Base-by-base conservation (phyloP, 345 rosid genomes). In the Lumnitzera racemosa region DNA sequence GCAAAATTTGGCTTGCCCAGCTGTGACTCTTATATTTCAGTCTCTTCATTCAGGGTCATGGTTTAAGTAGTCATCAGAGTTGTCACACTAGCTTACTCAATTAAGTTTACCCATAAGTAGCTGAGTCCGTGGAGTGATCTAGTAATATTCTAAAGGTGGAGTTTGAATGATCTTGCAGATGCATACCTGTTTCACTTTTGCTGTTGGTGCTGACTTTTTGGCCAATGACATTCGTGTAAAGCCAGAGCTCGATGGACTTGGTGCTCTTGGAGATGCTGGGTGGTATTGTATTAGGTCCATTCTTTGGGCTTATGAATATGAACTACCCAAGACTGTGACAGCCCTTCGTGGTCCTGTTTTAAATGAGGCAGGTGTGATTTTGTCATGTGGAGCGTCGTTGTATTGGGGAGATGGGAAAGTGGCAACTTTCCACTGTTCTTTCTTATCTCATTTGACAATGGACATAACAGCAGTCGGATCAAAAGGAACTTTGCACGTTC, bases 231-330 rank as follows among this genome's bases (percentile, higher is more conserved):
- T 83, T 46, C 86, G 92, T n/a, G 95, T 88, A 17, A 88, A 86
- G 76, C 90, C 92, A 23, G 85, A 86, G 54, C 96, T 91, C 0
- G 96, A 91, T 49, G 79, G 80, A 13, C 95, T 81, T 3, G 98
- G 98, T 23, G 80, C 92, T 6, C 89, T 91, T 0, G 98, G 96
- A 11, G 98, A 91, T 54, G 74, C 80, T n/a, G 96, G 98, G 25
- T 91, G 98, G 98, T 91, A 91, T 63, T 64, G 83, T 50, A 70
- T 83, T 63, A 72, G 87, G 67, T 72, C 87, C 27, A 69, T 71
- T 69, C 74, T 91, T 55, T 80, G 80, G 67, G 86, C 68, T 3
- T 76, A 76, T 57, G 74, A 82, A 66, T 86, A 81, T 61, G 75
- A 88, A 57, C 81, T 88, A 25, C 98, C 96, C 0, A 79, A 80